These are phyloP conservation scores for Solanum aculeatissimum DNA, from an alignment of 305 asterid species.

Conservation along the genomic window DNA sequence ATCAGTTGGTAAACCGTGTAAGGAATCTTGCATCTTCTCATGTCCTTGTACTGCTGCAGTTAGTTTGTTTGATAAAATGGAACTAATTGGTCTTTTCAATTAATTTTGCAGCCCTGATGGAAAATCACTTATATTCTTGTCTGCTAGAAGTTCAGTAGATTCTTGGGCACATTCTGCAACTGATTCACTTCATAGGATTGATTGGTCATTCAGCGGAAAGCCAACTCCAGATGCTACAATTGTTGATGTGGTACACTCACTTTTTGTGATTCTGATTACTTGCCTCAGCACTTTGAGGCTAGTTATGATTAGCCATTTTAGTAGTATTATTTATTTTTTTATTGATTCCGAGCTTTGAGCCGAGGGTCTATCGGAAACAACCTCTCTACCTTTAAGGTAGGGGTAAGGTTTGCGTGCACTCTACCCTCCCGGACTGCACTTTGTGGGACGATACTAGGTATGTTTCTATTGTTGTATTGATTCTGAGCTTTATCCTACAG, in stretches of 20 bases:
- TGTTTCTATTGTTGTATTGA: background rate
- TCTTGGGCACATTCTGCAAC: slow-evolving; percentile 95
- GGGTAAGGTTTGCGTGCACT: background rate
- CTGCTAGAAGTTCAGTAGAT: slow-evolving; percentile 77
- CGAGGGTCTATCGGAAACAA: background rate
- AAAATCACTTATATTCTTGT: slow-evolving; percentile 62
- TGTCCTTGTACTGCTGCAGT: background rate
- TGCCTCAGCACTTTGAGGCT: background rate
- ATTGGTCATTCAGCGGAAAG: slow-evolving; percentile 72
- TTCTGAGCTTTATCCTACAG: background rate
- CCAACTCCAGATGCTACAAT: slow-evolving; percentile 28
- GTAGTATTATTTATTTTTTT: background rate
- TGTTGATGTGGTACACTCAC: slow-evolving; percentile 64
- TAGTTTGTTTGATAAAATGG: background rate
- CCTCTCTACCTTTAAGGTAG: background rate
- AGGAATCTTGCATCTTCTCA: background rate
- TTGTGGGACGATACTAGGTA: background rate
- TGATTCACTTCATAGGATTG: slow-evolving; percentile 74
- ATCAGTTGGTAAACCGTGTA: background rate
- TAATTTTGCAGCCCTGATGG: slow-evolving; percentile 70
- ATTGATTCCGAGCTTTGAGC: background rate
- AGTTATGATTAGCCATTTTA: background rate
- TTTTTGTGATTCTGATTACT: background rate
- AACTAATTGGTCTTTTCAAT: background rate
- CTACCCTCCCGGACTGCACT: background rate